Evolutionary conservation across 2,329 filamentous ascomycete genomes (phyloP).

Genomic region (Hypomyces perniciosus): DNA sequence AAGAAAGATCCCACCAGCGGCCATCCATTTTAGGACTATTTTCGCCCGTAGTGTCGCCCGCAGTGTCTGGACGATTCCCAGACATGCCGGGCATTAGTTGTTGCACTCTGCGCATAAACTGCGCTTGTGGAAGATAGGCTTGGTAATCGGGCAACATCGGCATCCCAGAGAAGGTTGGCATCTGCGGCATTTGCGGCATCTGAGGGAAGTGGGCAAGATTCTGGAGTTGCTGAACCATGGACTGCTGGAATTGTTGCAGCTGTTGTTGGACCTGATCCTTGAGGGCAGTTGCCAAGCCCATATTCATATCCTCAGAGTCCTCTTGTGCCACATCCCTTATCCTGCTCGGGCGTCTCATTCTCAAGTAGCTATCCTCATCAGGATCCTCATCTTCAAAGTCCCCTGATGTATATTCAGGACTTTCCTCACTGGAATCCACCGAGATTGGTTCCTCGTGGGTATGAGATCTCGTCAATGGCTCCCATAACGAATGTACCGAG

Average conservation of each 20-base stretch:
- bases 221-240: constrained; percentile 59
- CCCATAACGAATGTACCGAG: constrained; percentile 63
- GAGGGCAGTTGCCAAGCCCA: constrained; percentile 56
- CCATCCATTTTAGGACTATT: constrained; percentile 40
- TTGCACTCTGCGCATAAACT: constrained; percentile 66
- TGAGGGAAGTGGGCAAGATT: constrained; percentile 47
- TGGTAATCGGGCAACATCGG: constrained; percentile 66
- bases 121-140: constrained; percentile 51
- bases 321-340: constrained; percentile 31
- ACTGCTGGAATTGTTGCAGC: constrained; percentile 71
- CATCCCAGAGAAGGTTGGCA: constrained; percentile 50
- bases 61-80: constrained; percentile 43
- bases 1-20: constrained; percentile 64
- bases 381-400: constrained; percentile 38
- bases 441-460: constrained; percentile 32
- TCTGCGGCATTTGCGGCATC: constrained; percentile 58
- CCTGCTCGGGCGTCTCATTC: constrained; percentile 29
- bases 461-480: constrained; percentile 37
- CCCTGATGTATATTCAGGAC: constrained; percentile 40
- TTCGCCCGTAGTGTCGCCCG: constrained; percentile 24
- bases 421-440: constrained; percentile 37
- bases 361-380: constrained; percentile 31
- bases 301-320: constrained; percentile 28
- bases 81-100: constrained; percentile 64
- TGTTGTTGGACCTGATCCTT: constrained; percentile 69